A percentile compares a stretch with the other conserved stretches of the same genome.
Evolutionary conservation across 139 green algal species (phyloP).

Genomic region (Mesotaenium endlicherianum): DNA sequence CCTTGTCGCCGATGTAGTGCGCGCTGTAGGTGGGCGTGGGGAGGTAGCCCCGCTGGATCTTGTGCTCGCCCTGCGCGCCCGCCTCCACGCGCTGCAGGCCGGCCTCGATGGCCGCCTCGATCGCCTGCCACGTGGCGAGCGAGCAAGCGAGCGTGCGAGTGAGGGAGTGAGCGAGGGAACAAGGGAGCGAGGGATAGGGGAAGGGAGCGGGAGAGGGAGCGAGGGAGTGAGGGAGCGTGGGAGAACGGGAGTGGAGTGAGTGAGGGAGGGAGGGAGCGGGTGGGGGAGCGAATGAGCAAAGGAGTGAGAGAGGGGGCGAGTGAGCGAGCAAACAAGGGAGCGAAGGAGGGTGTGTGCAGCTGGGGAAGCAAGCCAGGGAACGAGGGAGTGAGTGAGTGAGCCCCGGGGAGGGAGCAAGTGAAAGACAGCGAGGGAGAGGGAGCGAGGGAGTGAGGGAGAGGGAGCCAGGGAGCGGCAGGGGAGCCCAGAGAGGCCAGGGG

Average conservation of each 20-base stretch:
- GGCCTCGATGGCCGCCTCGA: constrained; percentile 73
- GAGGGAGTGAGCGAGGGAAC: neutral
- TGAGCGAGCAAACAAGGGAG: neutral
- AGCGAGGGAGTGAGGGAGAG: neutral
- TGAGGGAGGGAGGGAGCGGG: neutral
- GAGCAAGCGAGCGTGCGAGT: neutral
- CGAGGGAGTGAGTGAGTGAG: neutral
- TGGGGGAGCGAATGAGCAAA: neutral
- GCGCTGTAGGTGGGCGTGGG: constrained; percentile 72
- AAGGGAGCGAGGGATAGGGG: neutral
- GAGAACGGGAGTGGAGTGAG: neutral
- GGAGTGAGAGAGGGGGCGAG: neutral
- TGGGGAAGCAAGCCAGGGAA: neutral
- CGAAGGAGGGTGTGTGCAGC: neutral
- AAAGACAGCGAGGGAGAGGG: neutral
- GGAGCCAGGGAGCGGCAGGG: neutral
- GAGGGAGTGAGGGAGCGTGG: neutral
- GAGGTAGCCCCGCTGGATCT: constrained; percentile 87
- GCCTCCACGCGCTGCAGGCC: constrained; percentile 80
- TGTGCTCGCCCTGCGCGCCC: constrained; percentile 90
- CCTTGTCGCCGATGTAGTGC: constrained; percentile 75
- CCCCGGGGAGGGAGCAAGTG: neutral
- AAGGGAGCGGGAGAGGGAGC: neutral
- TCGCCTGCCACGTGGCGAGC: constrained; percentile 36
- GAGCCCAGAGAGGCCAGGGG: neutral